A percentile compares a stretch with the other conserved stretches of the same genome.
phyloP scores from a whole-genome alignment of 331 rosid species.

The Malus hybrid region DNA sequence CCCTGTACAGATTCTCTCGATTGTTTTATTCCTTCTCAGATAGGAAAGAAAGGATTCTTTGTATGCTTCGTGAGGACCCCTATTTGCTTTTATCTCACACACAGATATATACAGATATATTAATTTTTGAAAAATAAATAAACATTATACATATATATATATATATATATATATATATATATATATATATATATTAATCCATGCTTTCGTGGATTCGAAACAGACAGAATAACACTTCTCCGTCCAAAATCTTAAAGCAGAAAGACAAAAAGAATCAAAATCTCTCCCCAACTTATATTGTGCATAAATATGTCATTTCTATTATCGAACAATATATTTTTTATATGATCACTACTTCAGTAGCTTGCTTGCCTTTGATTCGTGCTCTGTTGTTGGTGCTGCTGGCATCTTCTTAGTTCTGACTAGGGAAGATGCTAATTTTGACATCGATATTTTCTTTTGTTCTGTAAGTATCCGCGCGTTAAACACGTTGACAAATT shows the following conservation, averaged over 20 bases:
- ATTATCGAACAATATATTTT: constrained; percentile 13
- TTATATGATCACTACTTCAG: not conserved
- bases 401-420: not conserved
- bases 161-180: too few relatives aligned
- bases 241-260: constrained; percentile 27
- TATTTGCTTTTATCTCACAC: too few relatives aligned
- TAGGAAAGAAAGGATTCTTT: not conserved
- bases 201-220: constrained; percentile 44
- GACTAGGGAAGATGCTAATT: not conserved
- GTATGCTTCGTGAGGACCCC: too few relatives aligned
- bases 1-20: constrained; percentile 22
- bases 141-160: too few relatives aligned
- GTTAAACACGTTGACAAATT: not conserved
- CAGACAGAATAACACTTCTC: constrained; percentile 24
- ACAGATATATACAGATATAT: too few relatives aligned
- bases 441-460: not conserved
- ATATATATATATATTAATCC: not conserved
- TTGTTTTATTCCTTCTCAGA: not conserved
- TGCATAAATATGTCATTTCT: not conserved
- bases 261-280: constrained; percentile 6
- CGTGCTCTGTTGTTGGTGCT: not conserved
- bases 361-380: not conserved
- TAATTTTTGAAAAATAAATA: too few relatives aligned
- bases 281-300: constrained; percentile 1
- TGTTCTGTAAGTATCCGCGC: not conserved